phyloP scores from a whole-genome alignment of 371 early-diverging fungal species.

The Mortierella sp. region DNA sequence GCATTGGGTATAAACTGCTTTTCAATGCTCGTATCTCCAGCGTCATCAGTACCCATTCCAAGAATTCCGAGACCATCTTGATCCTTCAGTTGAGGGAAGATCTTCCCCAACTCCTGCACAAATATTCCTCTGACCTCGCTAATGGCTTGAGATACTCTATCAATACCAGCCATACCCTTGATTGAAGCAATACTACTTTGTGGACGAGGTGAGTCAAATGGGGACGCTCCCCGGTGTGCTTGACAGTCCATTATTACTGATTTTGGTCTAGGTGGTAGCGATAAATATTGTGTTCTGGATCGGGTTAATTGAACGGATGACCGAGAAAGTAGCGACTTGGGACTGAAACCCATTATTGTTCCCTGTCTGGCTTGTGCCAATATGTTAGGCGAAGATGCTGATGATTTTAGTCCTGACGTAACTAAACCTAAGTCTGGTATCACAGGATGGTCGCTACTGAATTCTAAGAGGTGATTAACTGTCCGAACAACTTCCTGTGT shows the following conservation, averaged over 20 bases:
- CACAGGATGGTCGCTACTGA: slow-evolving; percentile 35
- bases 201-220: slow-evolving; percentile 39
- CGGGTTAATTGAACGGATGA: slow-evolving; percentile 47
- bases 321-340: slow-evolving; percentile 40
- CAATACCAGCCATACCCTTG: slow-evolving; percentile 33
- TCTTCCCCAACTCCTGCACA: slow-evolving; percentile 56
- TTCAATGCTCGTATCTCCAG: slow-evolving; percentile 19
- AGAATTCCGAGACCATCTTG: slow-evolving; percentile 56
- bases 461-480: slow-evolving; percentile 57
- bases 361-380: slow-evolving; percentile 12
- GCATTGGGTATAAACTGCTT: slow-evolving; percentile 54
- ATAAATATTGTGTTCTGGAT: slow-evolving; percentile 18
- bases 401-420: slow-evolving; percentile 24
- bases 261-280: slow-evolving; percentile 45
- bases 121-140: slow-evolving; percentile 58
- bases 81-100: slow-evolving; percentile 56
- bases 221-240: slow-evolving; percentile 25
- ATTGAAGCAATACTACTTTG: slow-evolving; percentile 22
- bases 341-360: slow-evolving; percentile 25
- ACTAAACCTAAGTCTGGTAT: slow-evolving; percentile 33
- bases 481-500: slow-evolving; percentile 57
- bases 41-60: slow-evolving; percentile 51
- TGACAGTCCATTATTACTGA: slow-evolving; percentile 42
- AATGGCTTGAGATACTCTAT: slow-evolving; percentile 52
- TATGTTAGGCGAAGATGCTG: slow-evolving; percentile 7